Evolutionary conservation across 805 yeast species (phyloP), one percentile per base, ranked within the genome.

Genomic region (Candida nemodendra): DNA sequence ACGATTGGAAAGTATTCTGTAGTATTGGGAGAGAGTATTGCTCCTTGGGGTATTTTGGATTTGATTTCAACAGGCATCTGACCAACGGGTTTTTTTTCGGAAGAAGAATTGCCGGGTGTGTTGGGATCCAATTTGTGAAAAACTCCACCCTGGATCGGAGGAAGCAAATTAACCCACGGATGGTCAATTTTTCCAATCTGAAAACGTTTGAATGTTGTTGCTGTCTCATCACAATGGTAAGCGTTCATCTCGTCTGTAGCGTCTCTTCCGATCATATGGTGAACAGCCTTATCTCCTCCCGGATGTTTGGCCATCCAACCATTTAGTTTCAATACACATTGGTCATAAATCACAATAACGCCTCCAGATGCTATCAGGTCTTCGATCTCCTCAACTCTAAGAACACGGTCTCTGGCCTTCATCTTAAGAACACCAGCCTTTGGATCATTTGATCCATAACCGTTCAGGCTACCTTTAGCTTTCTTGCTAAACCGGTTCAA

Each of bases 191-290:
- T 56, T 1, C 96, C 96, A 11, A 88, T 71, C 39, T 65, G 72
- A 74, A 75, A 89, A 27, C 61, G 69, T n/a, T 56, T 52, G 58
- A 85, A 82, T 0, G 61, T 59, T 3, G 42, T 32, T 7, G 73
- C 63, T 0, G 93, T 75, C 34, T 76, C 83, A 9, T 70, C 76
- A 30, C 75, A 59, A 56, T 88, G 96, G 53, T 86, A 88, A 7
- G 90, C 89, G 36, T 79, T 74, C 85, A 88, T 87, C 58, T 89
- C 96, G 57, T 87, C 95, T 0, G 93, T 81, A 15, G 95, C 95
- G 61, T 88, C 95, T 39, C 91, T 65, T 2, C 96, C 96, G 3
- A 88, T 76, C 82, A 88, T 71, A 61, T 89, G 96, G 50, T 68
- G 69, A 5, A 89, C 80, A 2, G 95, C 90, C 53, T 78, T 84